Percentiles rank a stretch among this genome's conserved stretches.
phyloP scores from a whole-genome alignment of 2,329 filamentous ascomycete species.

The Diaporthe helianthi region DNA sequence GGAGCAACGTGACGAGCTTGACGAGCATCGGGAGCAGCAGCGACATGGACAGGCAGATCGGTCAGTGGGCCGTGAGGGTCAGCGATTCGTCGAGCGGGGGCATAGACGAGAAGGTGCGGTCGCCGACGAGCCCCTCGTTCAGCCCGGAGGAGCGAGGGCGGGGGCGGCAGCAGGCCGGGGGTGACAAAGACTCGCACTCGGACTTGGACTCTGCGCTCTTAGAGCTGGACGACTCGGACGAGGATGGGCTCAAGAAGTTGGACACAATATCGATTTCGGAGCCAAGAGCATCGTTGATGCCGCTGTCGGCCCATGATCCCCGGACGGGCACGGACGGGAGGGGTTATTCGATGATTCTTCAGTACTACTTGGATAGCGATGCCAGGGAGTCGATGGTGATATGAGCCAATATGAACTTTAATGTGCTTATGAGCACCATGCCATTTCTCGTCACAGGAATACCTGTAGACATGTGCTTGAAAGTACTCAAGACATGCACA shows the following conservation, averaged over 20 bases:
- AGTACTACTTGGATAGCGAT: slow-evolving; percentile 21
- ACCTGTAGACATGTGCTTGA: too few species aligned
- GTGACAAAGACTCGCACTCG: too few species aligned
- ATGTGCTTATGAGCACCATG: slow-evolving; percentile 16
- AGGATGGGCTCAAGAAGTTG: slow-evolving; percentile 3
- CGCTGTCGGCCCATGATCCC: not conserved
- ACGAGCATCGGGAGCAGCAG: slow-evolving; percentile 16
- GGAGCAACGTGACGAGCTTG: slow-evolving; percentile 22
- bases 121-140: not conserved
- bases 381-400: slow-evolving; percentile 24
- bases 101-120: slow-evolving; percentile 16
- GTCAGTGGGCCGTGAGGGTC: slow-evolving; percentile 21
- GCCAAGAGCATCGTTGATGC: slow-evolving; percentile 11
- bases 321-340: not conserved
- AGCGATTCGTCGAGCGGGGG: slow-evolving; percentile 3
- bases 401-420: slow-evolving; percentile 19
- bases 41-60: slow-evolving; percentile 21
- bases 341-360: slow-evolving; percentile 16
- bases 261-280: slow-evolving; percentile 6
- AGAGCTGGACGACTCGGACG: not conserved
- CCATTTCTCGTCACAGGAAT: not conserved
- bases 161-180: not conserved
- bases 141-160: not conserved
- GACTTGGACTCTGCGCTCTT: not conserved
- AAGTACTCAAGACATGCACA: too few species aligned